Evolutionary conservation across 768 basidiomycete species (phyloP), one percentile per base, ranked within the genome.

Genomic region (Thelephora aurantiotincta): DNA sequence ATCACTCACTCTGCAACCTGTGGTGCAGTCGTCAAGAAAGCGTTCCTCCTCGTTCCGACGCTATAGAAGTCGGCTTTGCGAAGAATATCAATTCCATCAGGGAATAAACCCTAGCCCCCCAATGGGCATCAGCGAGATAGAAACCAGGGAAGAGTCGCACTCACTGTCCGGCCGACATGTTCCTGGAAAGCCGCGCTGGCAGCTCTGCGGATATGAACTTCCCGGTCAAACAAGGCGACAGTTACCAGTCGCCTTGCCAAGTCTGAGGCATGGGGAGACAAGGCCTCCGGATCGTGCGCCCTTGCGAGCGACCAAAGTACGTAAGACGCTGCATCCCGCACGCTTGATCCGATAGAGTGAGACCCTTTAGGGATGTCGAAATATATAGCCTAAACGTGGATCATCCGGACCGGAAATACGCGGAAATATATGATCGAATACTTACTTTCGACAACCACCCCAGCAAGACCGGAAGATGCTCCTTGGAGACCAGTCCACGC

Each of bases 171-270:
- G 11, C 96, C 96, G 35, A 97, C 96, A 57, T 84, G 82, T 66
- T 99, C 96, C 64, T 99, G 96, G 60, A 89, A 98, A 11, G 93
- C 89, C 14, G 96, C 96, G 62, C 94, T 98, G 11, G 93, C 93
- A 12, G 96, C 94, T 54, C 96, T 69, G 20, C 96, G 75, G 48
- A 99, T 91, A 51, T 90, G 88, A 23, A 97, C 79, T 63, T 99
- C 96, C 30, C 96, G 77, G 67, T 99, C 96, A 59, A 79, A 93
- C 26, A 90, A 66, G 1, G 94, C 78, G 20, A 89, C 84, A 19
- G 77, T 74, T n/a, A 81, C 77, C 50, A 98, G 72, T 30, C 68
- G 66, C 38, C 69, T 74, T 5, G 93, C 85, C 18, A 98, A 72
- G 42, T 68, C 65, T 3, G 66, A 61, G 5, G 85, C 75, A 59